A percentile compares a stretch with the other conserved stretches of the same genome.
Evolutionary conservation across 2,329 filamentous ascomycete genomes (phyloP).

Genomic region (Aspergillus pseudoglaucus): DNA sequence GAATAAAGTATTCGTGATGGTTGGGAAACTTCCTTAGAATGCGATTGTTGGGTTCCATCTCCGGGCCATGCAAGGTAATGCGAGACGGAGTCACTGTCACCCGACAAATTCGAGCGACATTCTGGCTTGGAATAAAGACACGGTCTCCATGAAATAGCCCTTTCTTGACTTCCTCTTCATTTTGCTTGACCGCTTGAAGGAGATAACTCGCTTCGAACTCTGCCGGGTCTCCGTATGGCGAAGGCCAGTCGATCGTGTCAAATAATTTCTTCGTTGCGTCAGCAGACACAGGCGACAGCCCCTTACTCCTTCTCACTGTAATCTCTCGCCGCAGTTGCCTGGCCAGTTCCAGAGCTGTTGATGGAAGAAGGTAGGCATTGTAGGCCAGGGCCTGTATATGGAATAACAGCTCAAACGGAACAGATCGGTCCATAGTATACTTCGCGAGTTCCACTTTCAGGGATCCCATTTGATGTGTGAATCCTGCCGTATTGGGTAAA

Average conservation of each 20-base stretch:
- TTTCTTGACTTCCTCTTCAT: slow-evolving; percentile 32
- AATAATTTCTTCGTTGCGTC: slow-evolving; percentile 51
- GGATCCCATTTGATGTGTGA: background rate
- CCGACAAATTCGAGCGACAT: slow-evolving; percentile 48
- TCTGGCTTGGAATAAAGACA: slow-evolving; percentile 17
- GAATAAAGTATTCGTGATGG: slow-evolving; percentile 19
- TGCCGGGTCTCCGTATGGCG: slow-evolving; percentile 43
- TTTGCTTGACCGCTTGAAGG: slow-evolving; percentile 32
- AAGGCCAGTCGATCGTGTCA: slow-evolving; percentile 49
- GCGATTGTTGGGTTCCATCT: slow-evolving; percentile 33
- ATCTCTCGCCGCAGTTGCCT: slow-evolving; percentile 33
- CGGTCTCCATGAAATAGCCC: slow-evolving; percentile 12
- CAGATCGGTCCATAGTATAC: slow-evolving; percentile 20
- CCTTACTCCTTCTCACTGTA: slow-evolving; percentile 16
- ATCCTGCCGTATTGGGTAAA: background rate
- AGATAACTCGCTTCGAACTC: slow-evolving; percentile 38
- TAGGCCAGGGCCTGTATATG: slow-evolving; percentile 58
- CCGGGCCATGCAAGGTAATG: slow-evolving; percentile 52
- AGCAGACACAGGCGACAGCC: slow-evolving; percentile 41
- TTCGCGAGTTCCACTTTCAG: slow-evolving; percentile 29
- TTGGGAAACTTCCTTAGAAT: slow-evolving; percentile 19
- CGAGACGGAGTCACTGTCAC: slow-evolving; percentile 55
- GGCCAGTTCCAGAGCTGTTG: slow-evolving; percentile 44
- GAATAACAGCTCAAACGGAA: slow-evolving; percentile 52
- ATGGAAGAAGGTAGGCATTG: slow-evolving; percentile 57